Conservation (phyloP, 2,329 filamentous ascomycete species). For the Pseudocercospora vitis region DNA sequence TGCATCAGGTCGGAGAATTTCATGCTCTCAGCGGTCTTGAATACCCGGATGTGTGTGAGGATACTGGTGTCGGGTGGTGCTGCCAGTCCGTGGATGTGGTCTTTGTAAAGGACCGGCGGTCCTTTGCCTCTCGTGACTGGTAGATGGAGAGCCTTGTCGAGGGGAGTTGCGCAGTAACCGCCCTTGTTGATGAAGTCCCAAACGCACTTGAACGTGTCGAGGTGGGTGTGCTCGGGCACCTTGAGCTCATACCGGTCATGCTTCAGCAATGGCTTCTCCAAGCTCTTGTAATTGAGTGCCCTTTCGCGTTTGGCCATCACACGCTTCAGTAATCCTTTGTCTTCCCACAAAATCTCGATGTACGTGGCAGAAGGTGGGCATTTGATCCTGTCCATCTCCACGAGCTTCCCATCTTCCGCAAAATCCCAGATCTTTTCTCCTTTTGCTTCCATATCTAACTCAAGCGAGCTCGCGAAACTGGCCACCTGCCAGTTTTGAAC, state of each 20-base stretch:
- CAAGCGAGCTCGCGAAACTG: conserved; percentile 35
- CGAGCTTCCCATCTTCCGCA: conserved; percentile 34
- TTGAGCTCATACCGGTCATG: conserved; percentile 35
- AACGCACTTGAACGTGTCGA: conserved; percentile 38
- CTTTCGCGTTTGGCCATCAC: conserved; percentile 37
- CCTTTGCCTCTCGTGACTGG: conserved; percentile 9
- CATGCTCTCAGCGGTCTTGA: conserved; percentile 39
- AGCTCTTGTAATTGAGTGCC: conserved; percentile 34
- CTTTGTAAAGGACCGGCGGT: conserved; percentile 19
- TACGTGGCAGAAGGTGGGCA: conserved; percentile 36
- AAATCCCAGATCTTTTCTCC: conserved; percentile 41
- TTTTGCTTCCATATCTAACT: conserved; percentile 37
- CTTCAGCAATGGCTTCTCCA: conserved; percentile 37
- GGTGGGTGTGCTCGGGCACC: conserved; percentile 33
- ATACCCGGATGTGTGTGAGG: conserved; percentile 32
- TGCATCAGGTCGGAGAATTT: conserved; percentile 41
- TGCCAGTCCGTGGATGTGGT: background rate
- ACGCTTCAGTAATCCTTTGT: conserved; percentile 26
- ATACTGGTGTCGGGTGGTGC: conserved; percentile 18
- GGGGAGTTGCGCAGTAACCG: conserved; percentile 20
- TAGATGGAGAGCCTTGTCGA: conserved; percentile 10
- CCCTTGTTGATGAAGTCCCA: conserved; percentile 36
- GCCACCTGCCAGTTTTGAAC: conserved; percentile 38
- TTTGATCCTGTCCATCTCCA: conserved; percentile 33
- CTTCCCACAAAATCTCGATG: conserved; percentile 42